A percentile compares a stretch with the other conserved stretches of the same genome.
Evolutionary conservation across 2,329 filamentous ascomycete species (phyloP).

Genomic region (Trichophyton schoenleinii): DNA sequence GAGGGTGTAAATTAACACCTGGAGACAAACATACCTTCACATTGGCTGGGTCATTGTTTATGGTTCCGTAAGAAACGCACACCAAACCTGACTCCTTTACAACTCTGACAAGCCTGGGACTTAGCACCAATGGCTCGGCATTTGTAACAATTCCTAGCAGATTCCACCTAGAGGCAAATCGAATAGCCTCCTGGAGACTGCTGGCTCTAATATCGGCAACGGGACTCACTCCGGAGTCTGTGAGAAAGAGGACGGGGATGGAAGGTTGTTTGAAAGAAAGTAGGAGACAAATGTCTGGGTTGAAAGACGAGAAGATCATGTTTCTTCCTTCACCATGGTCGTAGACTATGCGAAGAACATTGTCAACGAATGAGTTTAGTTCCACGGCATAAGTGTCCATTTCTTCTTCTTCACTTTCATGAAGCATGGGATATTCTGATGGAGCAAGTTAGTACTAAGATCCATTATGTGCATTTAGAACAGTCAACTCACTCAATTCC

Average conservation of each 20-base stretch:
- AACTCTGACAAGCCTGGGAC: conserved; percentile 75
- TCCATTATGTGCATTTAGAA: background rate
- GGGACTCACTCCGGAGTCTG: conserved; percentile 66
- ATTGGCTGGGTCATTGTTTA: conserved; percentile 78
- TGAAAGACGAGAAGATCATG: conserved; percentile 94
- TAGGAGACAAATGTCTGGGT: conserved; percentile 89
- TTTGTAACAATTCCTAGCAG: conserved; percentile 79
- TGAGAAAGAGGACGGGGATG: conserved; percentile 89
- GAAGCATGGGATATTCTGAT: conserved; percentile 84
- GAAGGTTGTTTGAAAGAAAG: conserved; percentile 94
- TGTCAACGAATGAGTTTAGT: conserved; percentile 76
- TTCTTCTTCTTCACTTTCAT: conserved; percentile 82
- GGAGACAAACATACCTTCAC: conserved; percentile 57
- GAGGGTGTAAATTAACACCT: background rate
- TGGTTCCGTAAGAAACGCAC: conserved; percentile 82
- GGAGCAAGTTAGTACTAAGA: conserved; percentile 9
- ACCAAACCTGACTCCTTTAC: conserved; percentile 91
- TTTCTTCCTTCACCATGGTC: conserved; percentile 71
- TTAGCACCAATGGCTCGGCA: conserved; percentile 79
- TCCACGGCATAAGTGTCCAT: conserved; percentile 92
- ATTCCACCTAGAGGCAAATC: conserved; percentile 92
- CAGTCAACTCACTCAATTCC: conserved; percentile 57
- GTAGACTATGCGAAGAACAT: conserved; percentile 79
- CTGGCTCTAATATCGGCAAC: conserved; percentile 84
- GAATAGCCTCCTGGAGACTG: conserved; percentile 86